These are phyloP conservation scores for Psilocybe subaeruginosa DNA, from an alignment of 768 basidiomycete genomes.

Conservation along the genomic window DNA sequence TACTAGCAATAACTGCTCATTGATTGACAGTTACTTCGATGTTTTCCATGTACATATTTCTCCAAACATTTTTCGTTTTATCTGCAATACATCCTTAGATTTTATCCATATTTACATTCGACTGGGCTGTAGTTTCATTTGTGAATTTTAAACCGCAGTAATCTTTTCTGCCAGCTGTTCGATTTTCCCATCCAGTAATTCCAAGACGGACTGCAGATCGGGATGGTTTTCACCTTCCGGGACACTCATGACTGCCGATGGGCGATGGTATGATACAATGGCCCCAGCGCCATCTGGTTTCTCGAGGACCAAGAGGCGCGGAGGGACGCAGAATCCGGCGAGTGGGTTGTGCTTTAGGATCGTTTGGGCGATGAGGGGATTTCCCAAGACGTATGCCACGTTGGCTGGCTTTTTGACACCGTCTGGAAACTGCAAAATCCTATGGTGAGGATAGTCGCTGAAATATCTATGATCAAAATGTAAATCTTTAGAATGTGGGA, in stretches of 20 bases:
- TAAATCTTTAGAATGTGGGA: neutral
- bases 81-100: neutral
- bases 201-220: conserved; percentile 34
- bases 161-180: conserved; percentile 41
- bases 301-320: conserved; percentile 45
- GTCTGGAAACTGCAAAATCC: conserved; percentile 37
- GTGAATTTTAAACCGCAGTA: conserved; percentile 23
- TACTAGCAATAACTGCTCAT: neutral
- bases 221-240: conserved; percentile 24
- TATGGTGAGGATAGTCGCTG: conserved; percentile 35
- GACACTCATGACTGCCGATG: conserved; percentile 46
- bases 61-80: neutral
- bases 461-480: conserved; percentile 38
- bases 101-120: neutral
- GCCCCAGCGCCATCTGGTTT: conserved; percentile 40
- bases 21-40: neutral
- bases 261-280: conserved; percentile 47
- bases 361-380: conserved; percentile 50
- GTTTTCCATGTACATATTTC: neutral
- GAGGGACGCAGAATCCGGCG: conserved; percentile 47
- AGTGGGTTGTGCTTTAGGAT: conserved; percentile 44
- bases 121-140: neutral
- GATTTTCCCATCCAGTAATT: conserved; percentile 45
- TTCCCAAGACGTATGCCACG: conserved; percentile 50
- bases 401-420: conserved; percentile 29